Conservation (phyloP, 768 basidiomycete species). For the Auricularia cornea region DNA sequence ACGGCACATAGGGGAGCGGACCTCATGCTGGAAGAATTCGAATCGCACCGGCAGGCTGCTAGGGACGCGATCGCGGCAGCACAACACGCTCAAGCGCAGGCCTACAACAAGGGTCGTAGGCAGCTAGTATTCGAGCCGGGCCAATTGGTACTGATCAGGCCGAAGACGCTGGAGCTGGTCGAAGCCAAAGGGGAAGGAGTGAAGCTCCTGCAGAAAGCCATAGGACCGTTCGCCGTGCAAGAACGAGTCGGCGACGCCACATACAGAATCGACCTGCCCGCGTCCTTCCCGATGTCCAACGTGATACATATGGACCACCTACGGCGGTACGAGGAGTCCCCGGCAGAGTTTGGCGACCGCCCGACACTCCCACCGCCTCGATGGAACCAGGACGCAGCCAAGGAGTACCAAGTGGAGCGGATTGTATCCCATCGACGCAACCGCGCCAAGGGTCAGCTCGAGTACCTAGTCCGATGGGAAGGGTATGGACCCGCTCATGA, state of each 20-base stretch:
- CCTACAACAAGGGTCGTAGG: constrained; percentile 15
- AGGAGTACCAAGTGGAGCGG: background rate
- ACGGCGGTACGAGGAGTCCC: constrained; percentile 12
- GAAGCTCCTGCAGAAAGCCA: constrained; percentile 13
- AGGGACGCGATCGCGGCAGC: constrained; percentile 12
- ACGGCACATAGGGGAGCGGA: background rate
- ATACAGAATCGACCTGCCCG: background rate
- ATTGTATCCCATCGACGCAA: too few species aligned
- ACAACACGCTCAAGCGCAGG: constrained; percentile 16
- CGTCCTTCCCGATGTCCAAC: background rate
- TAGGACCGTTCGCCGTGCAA: constrained; percentile 18
- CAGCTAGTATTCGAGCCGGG: constrained; percentile 15
- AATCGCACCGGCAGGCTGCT: background rate
- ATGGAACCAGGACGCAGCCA: background rate
- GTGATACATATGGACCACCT: constrained; percentile 20
- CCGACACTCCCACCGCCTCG: constrained; percentile 8
- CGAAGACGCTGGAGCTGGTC: constrained; percentile 17
- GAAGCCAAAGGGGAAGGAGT: constrained; percentile 15
- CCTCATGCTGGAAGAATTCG: background rate
- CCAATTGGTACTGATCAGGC: constrained; percentile 18
- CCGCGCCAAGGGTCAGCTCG: too few species aligned
- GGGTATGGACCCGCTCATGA: too few species aligned
- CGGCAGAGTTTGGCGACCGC: constrained; percentile 15
- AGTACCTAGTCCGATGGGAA: too few species aligned
- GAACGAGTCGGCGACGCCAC: constrained; percentile 10